Conservation (phyloP, 805 yeast species). For the Nakazawaea sp. region DNA sequence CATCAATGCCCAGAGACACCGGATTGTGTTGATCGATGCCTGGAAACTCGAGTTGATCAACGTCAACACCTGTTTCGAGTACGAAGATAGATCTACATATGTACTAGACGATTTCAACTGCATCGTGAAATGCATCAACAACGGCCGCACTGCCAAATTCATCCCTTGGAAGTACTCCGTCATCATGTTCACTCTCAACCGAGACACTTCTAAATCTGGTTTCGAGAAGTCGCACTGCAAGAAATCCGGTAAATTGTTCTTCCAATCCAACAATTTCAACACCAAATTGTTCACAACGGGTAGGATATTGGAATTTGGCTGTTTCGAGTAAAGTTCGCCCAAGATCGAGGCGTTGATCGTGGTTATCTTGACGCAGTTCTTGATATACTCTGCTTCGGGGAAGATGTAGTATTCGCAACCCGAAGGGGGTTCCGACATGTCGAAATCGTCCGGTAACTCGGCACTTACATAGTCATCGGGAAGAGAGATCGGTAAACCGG, state of each 20-base stretch:
- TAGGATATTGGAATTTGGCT: slow-evolving; percentile 68
- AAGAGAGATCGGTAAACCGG: slow-evolving; percentile 72
- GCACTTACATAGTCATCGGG: slow-evolving; percentile 80
- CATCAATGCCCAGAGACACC: slow-evolving; percentile 66
- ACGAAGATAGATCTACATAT: slow-evolving; percentile 58
- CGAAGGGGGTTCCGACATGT: slow-evolving; percentile 53
- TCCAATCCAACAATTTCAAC: slow-evolving; percentile 62
- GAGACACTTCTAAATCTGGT: slow-evolving; percentile 48
- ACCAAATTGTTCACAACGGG: slow-evolving; percentile 70
- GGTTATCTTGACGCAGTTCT: slow-evolving; percentile 71
- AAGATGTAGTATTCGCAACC: slow-evolving; percentile 62
- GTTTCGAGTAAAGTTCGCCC: slow-evolving; percentile 64
- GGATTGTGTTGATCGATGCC: slow-evolving; percentile 69
- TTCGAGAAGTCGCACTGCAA: slow-evolving; percentile 55
- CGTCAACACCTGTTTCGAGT: slow-evolving; percentile 62
- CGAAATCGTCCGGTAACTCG: slow-evolving; percentile 67
- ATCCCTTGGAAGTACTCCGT: slow-evolving; percentile 82
- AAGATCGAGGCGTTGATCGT: slow-evolving; percentile 72
- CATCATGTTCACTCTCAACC: slow-evolving; percentile 68
- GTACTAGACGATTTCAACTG: slow-evolving; percentile 40
- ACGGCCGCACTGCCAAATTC: slow-evolving; percentile 71
- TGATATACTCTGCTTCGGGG: slow-evolving; percentile 72
- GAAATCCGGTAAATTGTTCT: slow-evolving; percentile 54
- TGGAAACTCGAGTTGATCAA: slow-evolving; percentile 71
- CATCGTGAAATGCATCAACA: slow-evolving; percentile 68